phyloP scores from a whole-genome alignment of 2,329 filamentous ascomycete genomes.

The Didymosphaeria variabile region DNA sequence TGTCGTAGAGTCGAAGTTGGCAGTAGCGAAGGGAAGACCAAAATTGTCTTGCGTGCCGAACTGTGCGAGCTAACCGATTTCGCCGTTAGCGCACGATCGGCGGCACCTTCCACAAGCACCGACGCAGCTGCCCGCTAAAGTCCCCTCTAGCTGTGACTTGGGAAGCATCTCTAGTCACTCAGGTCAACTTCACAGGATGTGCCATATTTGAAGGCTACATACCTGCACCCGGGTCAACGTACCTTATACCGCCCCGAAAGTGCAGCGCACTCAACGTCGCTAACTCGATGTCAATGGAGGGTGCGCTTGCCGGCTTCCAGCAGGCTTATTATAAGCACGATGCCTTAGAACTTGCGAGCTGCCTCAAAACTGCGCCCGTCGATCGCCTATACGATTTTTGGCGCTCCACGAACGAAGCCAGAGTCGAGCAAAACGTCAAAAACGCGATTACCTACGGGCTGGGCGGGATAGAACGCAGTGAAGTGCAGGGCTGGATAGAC shows the following conservation, averaged over 20 bases:
- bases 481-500: conserved; percentile 84
- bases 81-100: conserved; percentile 2
- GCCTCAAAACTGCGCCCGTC: conserved; percentile 75
- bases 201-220: neutral
- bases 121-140: neutral
- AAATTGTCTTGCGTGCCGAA: conserved; percentile 30
- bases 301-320: conserved; percentile 76
- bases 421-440: conserved; percentile 74
- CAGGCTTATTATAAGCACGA: conserved; percentile 70
- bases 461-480: conserved; percentile 68
- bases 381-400: conserved; percentile 75
- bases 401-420: conserved; percentile 73
- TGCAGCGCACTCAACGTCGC: neutral
- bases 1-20: conserved; percentile 40
- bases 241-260: conserved; percentile 1
- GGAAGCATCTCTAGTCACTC: neutral
- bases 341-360: conserved; percentile 77
- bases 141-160: neutral
- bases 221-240: conserved; percentile 24
- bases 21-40: conserved; percentile 18
- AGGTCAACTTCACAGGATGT: conserved; percentile 6
- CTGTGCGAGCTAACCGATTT: conserved; percentile 34
- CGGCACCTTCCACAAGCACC: neutral
- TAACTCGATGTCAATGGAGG: conserved; percentile 66
- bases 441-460: conserved; percentile 73